These are phyloP conservation scores for cucumber (Cucumis sativus) DNA, from an alignment of 306 rosid species.

Conservation along the genomic window DNA sequence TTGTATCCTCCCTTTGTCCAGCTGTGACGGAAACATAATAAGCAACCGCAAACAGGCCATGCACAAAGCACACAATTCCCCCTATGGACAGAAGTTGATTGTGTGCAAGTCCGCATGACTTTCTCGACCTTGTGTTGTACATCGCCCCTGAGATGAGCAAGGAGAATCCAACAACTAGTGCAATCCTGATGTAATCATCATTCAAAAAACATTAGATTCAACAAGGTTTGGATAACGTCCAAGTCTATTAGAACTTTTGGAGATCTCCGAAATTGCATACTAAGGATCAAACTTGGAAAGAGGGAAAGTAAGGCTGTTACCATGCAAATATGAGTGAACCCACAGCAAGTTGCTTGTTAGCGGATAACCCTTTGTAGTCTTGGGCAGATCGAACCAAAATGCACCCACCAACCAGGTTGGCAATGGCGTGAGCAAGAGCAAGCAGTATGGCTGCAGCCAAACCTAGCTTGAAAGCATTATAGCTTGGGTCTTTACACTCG, in stretches of 20 bases:
- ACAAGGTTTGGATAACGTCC: background rate
- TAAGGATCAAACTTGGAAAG: background rate
- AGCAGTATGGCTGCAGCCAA: slow-evolving; percentile 52
- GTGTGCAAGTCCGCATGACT: slow-evolving; percentile 44
- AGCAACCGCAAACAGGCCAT: slow-evolving; percentile 41
- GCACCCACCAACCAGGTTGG: slow-evolving; percentile 65
- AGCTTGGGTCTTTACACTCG: slow-evolving; percentile 64
- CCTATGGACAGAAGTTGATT: slow-evolving; percentile 48
- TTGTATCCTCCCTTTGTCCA: slow-evolving; percentile 20
- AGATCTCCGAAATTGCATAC: background rate
- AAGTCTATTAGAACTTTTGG: background rate
- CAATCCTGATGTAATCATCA: slow-evolving; percentile 27
- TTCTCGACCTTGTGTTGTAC: slow-evolving; percentile 52
- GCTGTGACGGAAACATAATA: slow-evolving; percentile 46
- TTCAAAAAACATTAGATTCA: background rate
- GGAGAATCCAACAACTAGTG: slow-evolving; percentile 31
- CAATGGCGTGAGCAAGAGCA: slow-evolving; percentile 39
- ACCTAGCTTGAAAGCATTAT: slow-evolving; percentile 60
- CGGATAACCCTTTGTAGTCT: slow-evolving; percentile 22
- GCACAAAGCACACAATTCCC: slow-evolving; percentile 71
- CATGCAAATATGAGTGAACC: slow-evolving; percentile 49
- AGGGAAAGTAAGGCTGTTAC: slow-evolving; percentile 14
- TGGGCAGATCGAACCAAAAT: slow-evolving; percentile 32
- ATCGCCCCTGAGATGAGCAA: slow-evolving; percentile 46
- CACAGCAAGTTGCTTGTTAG: slow-evolving; percentile 39